Conservation (phyloP, 2,329 filamentous ascomycete genomes). For the Neonectria magnoliae region DNA sequence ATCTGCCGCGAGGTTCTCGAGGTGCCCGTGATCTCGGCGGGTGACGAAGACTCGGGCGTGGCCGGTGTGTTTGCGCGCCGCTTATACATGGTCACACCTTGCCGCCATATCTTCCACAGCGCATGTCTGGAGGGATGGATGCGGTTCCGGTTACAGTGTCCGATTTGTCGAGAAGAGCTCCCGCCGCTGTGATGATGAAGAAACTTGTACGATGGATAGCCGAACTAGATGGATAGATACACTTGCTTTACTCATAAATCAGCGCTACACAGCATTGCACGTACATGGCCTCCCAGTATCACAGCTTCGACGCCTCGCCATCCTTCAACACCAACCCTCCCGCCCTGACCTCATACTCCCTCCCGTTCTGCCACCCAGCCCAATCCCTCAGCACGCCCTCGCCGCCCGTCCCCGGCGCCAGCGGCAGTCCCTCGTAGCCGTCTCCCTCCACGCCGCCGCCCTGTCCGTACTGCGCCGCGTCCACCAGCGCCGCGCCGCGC, state of each 20-base stretch:
- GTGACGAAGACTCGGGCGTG: conserved; percentile 64
- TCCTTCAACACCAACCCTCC: conserved; percentile 67
- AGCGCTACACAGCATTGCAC: neutral
- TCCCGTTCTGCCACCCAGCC: conserved; percentile 80
- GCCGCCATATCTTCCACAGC: conserved; percentile 94
- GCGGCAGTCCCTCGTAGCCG: conserved; percentile 70
- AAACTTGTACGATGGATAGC: neutral
- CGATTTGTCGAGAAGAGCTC: conserved; percentile 90
- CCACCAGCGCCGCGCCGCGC: conserved; percentile 48
- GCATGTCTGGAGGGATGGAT: conserved; percentile 96
- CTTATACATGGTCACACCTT: conserved; percentile 97
- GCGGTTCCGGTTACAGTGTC: conserved; percentile 90
- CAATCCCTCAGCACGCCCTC: conserved; percentile 75
- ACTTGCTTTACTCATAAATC: neutral
- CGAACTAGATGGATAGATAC: neutral
- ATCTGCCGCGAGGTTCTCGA: conserved; percentile 95
- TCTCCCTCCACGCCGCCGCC: conserved; percentile 71
- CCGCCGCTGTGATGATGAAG: conserved; percentile 73
- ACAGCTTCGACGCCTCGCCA: conserved; percentile 46
- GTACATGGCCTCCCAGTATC: conserved; percentile 16
- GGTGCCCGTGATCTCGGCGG: conserved; percentile 79
- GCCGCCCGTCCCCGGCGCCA: conserved; percentile 77
- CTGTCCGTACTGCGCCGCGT: conserved; percentile 64
- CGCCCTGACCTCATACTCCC: conserved; percentile 73
- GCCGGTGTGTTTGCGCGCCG: conserved; percentile 80